Evolutionary conservation across 805 yeast species (phyloP).

Genomic region (Lachancea dasiensis): DNA sequence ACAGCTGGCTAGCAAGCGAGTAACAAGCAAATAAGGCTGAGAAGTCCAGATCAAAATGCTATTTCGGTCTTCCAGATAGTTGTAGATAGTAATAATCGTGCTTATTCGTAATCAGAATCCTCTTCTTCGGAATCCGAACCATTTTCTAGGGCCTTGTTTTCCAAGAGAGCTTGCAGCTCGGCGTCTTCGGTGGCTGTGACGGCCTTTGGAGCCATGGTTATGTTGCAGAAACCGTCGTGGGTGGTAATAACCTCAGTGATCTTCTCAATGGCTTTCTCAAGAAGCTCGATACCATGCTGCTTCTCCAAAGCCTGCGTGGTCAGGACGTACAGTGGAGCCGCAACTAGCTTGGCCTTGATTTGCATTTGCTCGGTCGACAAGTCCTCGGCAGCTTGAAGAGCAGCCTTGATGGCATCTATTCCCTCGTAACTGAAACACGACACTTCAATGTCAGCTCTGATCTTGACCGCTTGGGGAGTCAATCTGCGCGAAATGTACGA

Average conservation of each 20-base stretch:
- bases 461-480: constrained; percentile 96
- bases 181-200: constrained; percentile 98
- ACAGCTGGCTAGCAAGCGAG: not conserved
- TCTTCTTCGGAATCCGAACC: constrained; percentile 71
- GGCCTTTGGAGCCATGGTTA: constrained; percentile 98
- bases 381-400: constrained; percentile 81
- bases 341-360: constrained; percentile 90
- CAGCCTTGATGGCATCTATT: constrained; percentile 90
- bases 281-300: constrained; percentile 73
- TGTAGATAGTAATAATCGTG: not conserved
- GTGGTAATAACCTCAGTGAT: constrained; percentile 64
- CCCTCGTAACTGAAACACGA: constrained; percentile 97
- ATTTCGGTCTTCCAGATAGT: not conserved
- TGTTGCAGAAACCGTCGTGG: constrained; percentile 80
- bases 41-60: not conserved
- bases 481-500: constrained; percentile 85
- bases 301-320: constrained; percentile 92
- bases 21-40: not conserved
- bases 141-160: constrained; percentile 85
- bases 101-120: constrained; percentile 40
- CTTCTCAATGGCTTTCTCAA: constrained; percentile 73
- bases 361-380: constrained; percentile 78
- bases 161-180: constrained; percentile 91
- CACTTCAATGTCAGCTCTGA: constrained; percentile 97
- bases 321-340: constrained; percentile 93